Base-by-base conservation (phyloP, 2,329 filamentous ascomycete species). In the Colletotrichum sojae region DNA sequence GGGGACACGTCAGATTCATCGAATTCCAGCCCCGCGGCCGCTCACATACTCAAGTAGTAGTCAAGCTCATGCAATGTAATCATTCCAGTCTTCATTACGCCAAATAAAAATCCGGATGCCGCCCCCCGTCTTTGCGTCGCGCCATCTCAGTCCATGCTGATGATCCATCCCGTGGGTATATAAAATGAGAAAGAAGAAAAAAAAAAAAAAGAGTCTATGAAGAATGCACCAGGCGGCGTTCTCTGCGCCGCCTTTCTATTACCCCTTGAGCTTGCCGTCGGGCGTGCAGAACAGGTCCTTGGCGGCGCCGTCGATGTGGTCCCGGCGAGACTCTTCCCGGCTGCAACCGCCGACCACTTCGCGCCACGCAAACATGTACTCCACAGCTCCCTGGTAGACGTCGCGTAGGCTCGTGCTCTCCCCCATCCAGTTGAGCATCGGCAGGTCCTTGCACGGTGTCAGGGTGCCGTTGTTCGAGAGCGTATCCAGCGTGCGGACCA, bases 351-450 rank as follows among this genome's bases (percentile, higher is more conserved):
- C 94, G 15, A 94, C 85, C 3, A 88, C 82, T 59, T 80, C 78
- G 51, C 90, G 87, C 75, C 96, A 95, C 15, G 82, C 75, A 0
- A 79, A 75, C 5, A 87, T 82, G 74, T 91, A 94, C 6, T 84
- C 80, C 1, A 78, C 70, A 2, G 89, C 86, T 2, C 79, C 78
- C 2, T 77, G 75, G 8, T 82, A 80, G 2, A 90, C 72, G 0
- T 82, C 81, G 5, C 74, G 76, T 1, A 81, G 71, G 2, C 77
- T 78, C 12, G 83, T 78, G n/a, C 74, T 72, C 20, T 83, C 79
- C 1, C 93, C 93, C 27, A 90, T 85, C 85, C 91, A 92, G 2
- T 86, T 83, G 16, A 97, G 74, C 6, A 92, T 74, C 1, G 92
- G 89, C 57, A 91, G 75, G 62, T 84, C 78, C 40, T 79, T 72